Evolutionary conservation across 345 rosid genomes (phyloP).

Genomic region (Arabis hirsuta): DNA sequence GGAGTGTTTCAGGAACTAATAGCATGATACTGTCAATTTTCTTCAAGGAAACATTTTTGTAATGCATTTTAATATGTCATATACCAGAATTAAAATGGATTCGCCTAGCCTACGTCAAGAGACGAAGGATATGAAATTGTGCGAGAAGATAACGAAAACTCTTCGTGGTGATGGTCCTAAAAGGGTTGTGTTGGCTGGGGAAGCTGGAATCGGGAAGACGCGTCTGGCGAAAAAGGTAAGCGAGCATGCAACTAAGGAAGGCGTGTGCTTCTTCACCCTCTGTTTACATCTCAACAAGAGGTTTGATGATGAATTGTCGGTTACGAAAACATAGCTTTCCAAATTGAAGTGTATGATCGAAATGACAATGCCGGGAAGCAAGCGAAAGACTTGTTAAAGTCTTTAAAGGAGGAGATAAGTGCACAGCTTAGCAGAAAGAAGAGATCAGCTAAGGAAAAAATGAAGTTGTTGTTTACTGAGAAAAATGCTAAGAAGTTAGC

Average conservation of each 20-base stretch:
- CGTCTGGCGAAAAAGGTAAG: not conserved
- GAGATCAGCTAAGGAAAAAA: not conserved
- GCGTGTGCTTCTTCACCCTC: not conserved
- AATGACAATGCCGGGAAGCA: too few relatives aligned
- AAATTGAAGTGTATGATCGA: conserved; percentile 38
- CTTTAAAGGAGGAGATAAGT: not conserved
- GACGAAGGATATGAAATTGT: not conserved
- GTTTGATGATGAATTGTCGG: conserved; percentile 16
- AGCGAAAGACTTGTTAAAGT: not conserved
- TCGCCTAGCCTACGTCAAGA: not conserved
- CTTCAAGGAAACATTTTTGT: not conserved
- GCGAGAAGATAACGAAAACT: not conserved
- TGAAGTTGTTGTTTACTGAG: not conserved
- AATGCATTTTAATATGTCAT: not conserved
- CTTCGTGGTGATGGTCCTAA: not conserved
- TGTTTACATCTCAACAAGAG: conserved; percentile 17
- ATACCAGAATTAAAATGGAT: not conserved
- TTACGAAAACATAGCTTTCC: conserved; percentile 41
- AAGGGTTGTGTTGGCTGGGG: conserved; percentile 9
- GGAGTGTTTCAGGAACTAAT: too few relatives aligned
- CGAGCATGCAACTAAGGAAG: not conserved
- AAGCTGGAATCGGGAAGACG: conserved; percentile 23
- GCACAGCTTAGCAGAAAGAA: not conserved
- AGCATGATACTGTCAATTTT: too few relatives aligned
- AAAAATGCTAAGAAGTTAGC: not conserved